Evolutionary conservation across 2,329 filamentous ascomycete species (phyloP), one percentile per base, ranked within the genome.

Genomic region (Penicillium sp.): DNA sequence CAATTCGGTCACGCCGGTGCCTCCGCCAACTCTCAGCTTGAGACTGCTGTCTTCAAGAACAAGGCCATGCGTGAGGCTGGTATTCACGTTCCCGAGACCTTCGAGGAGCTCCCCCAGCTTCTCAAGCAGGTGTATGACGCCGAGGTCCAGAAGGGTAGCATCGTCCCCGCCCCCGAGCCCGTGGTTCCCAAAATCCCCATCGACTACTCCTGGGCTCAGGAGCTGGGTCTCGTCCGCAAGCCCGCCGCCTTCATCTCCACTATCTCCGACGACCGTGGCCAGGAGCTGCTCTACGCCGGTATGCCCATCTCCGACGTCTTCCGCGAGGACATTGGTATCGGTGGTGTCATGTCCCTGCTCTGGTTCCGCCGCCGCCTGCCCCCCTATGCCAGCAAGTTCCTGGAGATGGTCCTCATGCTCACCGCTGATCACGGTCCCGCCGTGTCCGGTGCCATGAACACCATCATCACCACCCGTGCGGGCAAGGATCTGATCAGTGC

Each of bases 221-320:
- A 98, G 77, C 88, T 98, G 58, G 93, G 93, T 68, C 90, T 98
- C 63, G 93, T 98, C 80, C 91, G 93, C 79, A 98, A 98, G 83
- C 93, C 93, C 59, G 93, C 93, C 73, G 93, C 93, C 62, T 98
- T 98, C 81, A 98, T 98, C 74, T 98, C 93, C 63, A 98, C 93
- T 72, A 98, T 98, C 69, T 96, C 93, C 64, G 93, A 98, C 71
- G 93, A 98, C 78, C 93, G 93, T 90, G 93, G 93, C 59, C 93
- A 98, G 74, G 93, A 98, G 77, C 86, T 98, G 53, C 82, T 98
- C 60, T 98, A 98, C 74, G 93, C 93, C 58, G 93, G 93, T 68
- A 95, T 98, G 88, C 93, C 93, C 68, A 98, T 98, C 68, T 97
- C 93, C n/a, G 93, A 98, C 70, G 93, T 98, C 57, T 98, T 98